These are phyloP conservation scores for Cercospora sp. DNA, from an alignment of 2,329 filamentous ascomycete genomes.

Conservation along the genomic window DNA sequence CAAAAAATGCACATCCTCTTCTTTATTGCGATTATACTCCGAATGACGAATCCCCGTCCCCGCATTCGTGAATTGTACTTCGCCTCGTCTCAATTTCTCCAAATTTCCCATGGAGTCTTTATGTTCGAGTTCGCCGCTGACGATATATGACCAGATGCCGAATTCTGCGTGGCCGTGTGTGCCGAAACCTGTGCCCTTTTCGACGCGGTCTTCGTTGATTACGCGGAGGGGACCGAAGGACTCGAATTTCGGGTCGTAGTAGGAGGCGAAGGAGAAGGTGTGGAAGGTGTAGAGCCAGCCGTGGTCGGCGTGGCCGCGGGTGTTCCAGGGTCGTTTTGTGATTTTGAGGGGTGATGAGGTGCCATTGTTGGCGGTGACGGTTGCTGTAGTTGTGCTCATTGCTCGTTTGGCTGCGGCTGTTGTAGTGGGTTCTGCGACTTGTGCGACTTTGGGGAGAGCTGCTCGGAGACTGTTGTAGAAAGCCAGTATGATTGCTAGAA, in stretches of 20 bases:
- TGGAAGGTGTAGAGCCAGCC: conserved; percentile 88
- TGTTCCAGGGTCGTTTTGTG: conserved; percentile 68
- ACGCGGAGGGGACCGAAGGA: conserved; percentile 77
- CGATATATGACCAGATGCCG: conserved; percentile 85
- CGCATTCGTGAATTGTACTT: conserved; percentile 89
- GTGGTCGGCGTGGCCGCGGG: conserved; percentile 75
- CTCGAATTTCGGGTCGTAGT: conserved; percentile 66
- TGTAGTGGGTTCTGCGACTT: conserved; percentile 10
- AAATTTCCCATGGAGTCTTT: conserved; percentile 76
- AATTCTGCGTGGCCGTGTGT: conserved; percentile 84
- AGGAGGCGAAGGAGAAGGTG: conserved; percentile 77
- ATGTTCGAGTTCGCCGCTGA: conserved; percentile 84
- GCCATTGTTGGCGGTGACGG: conserved; percentile 23
- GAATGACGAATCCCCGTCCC: conserved; percentile 78
- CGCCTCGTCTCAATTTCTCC: conserved; percentile 72
- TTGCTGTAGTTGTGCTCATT: conserved; percentile 42
- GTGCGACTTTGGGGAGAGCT: conserved; percentile 36
- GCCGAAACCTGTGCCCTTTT: conserved; percentile 72
- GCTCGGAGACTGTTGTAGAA: conserved; percentile 44
- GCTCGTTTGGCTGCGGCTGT: conserved; percentile 31
- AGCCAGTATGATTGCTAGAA: conserved; percentile 50
- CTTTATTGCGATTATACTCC: conserved; percentile 74
- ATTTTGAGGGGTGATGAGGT: conserved; percentile 55
- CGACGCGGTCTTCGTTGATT: conserved; percentile 85
- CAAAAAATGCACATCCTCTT: conserved; percentile 75